Evolutionary conservation across 495 filamentous ascomycete species (phyloP).

Genomic region (Penicillium pulvis): DNA sequence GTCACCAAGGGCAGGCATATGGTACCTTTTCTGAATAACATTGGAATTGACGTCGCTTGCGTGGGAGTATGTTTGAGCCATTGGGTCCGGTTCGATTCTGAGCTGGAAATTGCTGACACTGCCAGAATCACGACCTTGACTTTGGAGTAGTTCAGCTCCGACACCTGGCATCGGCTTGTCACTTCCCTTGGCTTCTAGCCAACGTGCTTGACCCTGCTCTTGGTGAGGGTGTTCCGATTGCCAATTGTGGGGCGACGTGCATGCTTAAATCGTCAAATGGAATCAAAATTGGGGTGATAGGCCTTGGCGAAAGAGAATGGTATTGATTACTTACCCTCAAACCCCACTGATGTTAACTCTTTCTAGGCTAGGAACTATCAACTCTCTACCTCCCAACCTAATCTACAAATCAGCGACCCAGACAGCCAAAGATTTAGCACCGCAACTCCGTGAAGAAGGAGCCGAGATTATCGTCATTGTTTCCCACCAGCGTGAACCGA

Average conservation of each 20-base stretch:
- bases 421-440: slow-evolving; percentile 70
- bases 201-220: slow-evolving; percentile 81
- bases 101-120: slow-evolving; percentile 15
- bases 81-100: background rate
- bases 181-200: slow-evolving; percentile 87
- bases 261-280: slow-evolving; percentile 80
- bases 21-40: slow-evolving; percentile 82
- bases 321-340: slow-evolving; percentile 10
- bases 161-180: slow-evolving; percentile 66
- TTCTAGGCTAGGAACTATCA: slow-evolving; percentile 81
- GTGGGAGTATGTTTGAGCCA: slow-evolving; percentile 64
- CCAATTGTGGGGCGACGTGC: slow-evolving; percentile 65
- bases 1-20: slow-evolving; percentile 89
- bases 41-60: slow-evolving; percentile 73
- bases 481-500: slow-evolving; percentile 85
- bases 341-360: background rate
- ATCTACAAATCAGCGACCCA: slow-evolving; percentile 75
- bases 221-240: slow-evolving; percentile 67
- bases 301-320: slow-evolving; percentile 77
- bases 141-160: slow-evolving; percentile 84
- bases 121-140: slow-evolving; percentile 86
- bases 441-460: slow-evolving; percentile 69
- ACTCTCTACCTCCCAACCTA: slow-evolving; percentile 75
- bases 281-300: slow-evolving; percentile 82
- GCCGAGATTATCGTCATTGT: slow-evolving; percentile 80